Evolutionary conservation across 108 stramenopile genomes (phyloP).

Genomic region (Hondaea fermentalgiana): DNA sequence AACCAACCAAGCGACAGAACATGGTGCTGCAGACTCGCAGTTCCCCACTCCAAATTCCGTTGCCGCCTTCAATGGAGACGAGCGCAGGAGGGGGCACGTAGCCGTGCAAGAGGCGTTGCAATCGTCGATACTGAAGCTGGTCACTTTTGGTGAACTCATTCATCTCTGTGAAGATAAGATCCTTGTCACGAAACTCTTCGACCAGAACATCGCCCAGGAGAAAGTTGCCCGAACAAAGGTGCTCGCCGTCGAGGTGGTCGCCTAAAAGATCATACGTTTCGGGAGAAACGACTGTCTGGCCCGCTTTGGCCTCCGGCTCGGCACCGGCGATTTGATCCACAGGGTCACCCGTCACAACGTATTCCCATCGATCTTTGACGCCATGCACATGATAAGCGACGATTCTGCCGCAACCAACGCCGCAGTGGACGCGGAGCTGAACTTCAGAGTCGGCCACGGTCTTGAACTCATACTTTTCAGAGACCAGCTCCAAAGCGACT

Average conservation of each 20-base stretch:
- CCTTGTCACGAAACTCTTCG: not conserved
- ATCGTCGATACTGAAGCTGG: not conserved
- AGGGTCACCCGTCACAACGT: constrained; percentile 18
- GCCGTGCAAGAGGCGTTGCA: not conserved
- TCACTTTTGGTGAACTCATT: not conserved
- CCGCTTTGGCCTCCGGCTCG: constrained; percentile 25
- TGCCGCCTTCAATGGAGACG: not conserved
- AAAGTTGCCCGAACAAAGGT: not conserved
- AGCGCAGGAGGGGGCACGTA: not conserved
- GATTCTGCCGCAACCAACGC: not conserved
- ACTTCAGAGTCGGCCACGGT: not conserved
- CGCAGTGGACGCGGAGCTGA: not conserved
- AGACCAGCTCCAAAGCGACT: not conserved
- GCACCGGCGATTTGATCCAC: constrained; percentile 19
- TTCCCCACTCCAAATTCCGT: constrained; percentile 10
- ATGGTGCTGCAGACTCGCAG: not conserved
- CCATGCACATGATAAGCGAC: not conserved
- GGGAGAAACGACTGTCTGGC: not conserved
- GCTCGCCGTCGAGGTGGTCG: not conserved
- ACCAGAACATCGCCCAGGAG: not conserved
- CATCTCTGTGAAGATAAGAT: not conserved
- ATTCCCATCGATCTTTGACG: constrained; percentile 31
- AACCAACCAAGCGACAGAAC: not conserved
- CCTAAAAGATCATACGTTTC: not conserved
- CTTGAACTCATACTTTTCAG: not conserved